phyloP scores from a whole-genome alignment of 106 monocot genomes.

The Apostasia ramifera region DNA sequence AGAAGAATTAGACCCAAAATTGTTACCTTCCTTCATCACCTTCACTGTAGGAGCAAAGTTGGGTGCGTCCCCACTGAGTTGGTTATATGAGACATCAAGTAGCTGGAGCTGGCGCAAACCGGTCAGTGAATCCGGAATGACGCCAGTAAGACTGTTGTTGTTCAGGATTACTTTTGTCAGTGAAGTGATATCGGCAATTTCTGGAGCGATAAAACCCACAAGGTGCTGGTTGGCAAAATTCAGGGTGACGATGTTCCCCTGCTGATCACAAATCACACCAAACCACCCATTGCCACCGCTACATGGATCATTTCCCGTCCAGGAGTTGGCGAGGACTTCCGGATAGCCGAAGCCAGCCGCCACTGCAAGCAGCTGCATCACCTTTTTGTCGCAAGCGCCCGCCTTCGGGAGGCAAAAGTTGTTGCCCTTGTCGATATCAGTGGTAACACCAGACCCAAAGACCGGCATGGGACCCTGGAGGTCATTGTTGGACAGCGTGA shows the following conservation, averaged over 20 bases:
- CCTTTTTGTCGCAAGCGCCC: constrained; percentile 49
- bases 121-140: constrained; percentile 6
- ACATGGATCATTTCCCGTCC: constrained; percentile 29
- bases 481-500: constrained; percentile 60
- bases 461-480: constrained; percentile 71
- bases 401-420: constrained; percentile 42
- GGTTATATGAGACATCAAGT: constrained; percentile 9
- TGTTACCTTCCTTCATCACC: constrained; percentile 36
- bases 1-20: constrained; percentile 4
- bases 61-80: constrained; percentile 4
- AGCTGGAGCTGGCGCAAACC: constrained; percentile 1
- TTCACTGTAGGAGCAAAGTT: constrained; percentile 19
- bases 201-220: constrained; percentile 2
- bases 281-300: neutral
- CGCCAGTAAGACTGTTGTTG: constrained; percentile 7
- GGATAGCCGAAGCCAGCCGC: constrained; percentile 78
- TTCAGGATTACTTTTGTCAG: constrained; percentile 12
- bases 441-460: constrained; percentile 17
- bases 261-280: constrained; percentile 9
- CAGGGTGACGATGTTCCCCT: neutral
- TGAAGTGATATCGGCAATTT: constrained; percentile 4
- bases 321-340: constrained; percentile 24
- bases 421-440: constrained; percentile 52
- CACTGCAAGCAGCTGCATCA: constrained; percentile 41
- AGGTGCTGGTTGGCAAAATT: constrained; percentile 12